Percentiles rank a stretch among this genome's conserved stretches.
phyloP scores from a whole-genome alignment of 805 yeast species.

The Ogataea salicorniae region DNA sequence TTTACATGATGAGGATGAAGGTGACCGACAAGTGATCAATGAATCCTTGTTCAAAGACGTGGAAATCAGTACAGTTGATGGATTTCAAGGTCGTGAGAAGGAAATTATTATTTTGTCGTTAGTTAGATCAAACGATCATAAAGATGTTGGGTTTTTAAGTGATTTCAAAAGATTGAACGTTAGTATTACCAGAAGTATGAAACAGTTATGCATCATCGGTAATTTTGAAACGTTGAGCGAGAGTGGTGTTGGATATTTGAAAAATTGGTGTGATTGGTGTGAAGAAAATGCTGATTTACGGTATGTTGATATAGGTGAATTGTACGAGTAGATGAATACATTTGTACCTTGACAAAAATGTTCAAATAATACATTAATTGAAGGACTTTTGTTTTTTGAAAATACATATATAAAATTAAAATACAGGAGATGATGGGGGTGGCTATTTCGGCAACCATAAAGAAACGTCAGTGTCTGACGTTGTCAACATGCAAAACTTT shows the following conservation, averaged over 20 bases:
- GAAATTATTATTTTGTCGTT: slow-evolving; percentile 75
- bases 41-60: slow-evolving; percentile 34
- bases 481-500: slow-evolving; percentile 50
- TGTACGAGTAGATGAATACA: slow-evolving; percentile 12
- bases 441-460: slow-evolving; percentile 35
- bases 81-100: slow-evolving; percentile 95
- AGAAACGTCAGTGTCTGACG: slow-evolving; percentile 53
- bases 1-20: slow-evolving; percentile 5
- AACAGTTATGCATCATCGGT: slow-evolving; percentile 83
- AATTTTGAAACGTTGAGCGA: slow-evolving; percentile 66
- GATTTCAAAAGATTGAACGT: slow-evolving; percentile 84
- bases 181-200: slow-evolving; percentile 84
- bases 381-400: not conserved
- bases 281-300: slow-evolving; percentile 62
- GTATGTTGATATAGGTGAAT: slow-evolving; percentile 52
- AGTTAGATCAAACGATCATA: slow-evolving; percentile 70
- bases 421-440: too few relatives aligned
- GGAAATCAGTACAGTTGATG: slow-evolving; percentile 89
- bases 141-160: slow-evolving; percentile 75
- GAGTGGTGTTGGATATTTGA: slow-evolving; percentile 43
- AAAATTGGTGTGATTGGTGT: slow-evolving; percentile 65
- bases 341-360: not conserved
- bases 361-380: not conserved
- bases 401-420: too few relatives aligned
- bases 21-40: not conserved